phyloP scores from a whole-genome alignment of 164 flowering plant genomes.

The Magnolia kwangsiensis region DNA sequence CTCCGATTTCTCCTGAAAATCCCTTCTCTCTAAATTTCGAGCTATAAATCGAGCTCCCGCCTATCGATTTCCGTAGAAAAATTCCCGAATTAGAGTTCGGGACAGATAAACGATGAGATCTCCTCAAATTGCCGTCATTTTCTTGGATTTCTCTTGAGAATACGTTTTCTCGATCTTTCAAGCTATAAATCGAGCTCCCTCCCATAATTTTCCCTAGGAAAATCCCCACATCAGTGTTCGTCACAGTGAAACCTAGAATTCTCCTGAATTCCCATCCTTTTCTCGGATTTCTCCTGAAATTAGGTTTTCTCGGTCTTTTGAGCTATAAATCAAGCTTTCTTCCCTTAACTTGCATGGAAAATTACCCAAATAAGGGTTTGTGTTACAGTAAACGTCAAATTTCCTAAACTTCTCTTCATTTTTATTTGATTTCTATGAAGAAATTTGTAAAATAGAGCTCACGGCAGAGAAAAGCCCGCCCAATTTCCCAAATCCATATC shows the following conservation, averaged over 20 bases:
- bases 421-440: background rate
- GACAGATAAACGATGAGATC: background rate
- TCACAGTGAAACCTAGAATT: background rate
- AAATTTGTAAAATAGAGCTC: background rate
- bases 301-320: background rate
- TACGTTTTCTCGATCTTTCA: background rate
- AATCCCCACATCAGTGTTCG: background rate
- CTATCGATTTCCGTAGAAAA: background rate
- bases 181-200: background rate
- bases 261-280: background rate
- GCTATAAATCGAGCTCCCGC: background rate
- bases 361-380: background rate
- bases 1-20: background rate
- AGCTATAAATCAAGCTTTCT: background rate
- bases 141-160: background rate
- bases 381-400: background rate
- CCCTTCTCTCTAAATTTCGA: background rate
- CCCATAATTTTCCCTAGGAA: background rate
- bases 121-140: background rate
- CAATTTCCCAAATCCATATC: background rate
- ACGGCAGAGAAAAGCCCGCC: background rate
- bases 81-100: background rate
- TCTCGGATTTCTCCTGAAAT: background rate
- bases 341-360: background rate
- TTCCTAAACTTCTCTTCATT: background rate